These are phyloP conservation scores for Trichocladium uniseriatum DNA, from an alignment of 495 filamentous ascomycete genomes.

Conservation along the genomic window DNA sequence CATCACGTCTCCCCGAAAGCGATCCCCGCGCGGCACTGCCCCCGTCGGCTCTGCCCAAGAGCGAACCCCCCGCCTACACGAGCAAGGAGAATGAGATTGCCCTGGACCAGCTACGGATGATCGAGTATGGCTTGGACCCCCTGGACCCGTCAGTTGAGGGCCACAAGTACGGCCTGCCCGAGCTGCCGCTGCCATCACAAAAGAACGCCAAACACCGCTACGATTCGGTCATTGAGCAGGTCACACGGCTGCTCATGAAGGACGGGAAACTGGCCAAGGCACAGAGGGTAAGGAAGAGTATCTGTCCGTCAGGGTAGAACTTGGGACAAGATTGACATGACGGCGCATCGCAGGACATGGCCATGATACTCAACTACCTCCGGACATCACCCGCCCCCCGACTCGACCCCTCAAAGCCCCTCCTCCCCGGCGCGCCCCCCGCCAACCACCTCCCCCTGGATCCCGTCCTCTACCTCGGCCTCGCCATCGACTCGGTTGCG, in stretches of 20 bases:
- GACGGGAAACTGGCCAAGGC: conserved; percentile 78
- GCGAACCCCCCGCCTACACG: conserved; percentile 12
- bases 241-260: conserved; percentile 83
- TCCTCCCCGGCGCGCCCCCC: conserved; percentile 65
- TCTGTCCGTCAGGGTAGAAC: too few species aligned
- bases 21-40: background rate
- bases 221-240: conserved; percentile 68
- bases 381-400: conserved; percentile 73
- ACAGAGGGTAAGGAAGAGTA: conserved; percentile 54
- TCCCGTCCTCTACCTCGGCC: conserved; percentile 66
- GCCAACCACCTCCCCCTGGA: conserved; percentile 65
- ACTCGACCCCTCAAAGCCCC: conserved; percentile 54
- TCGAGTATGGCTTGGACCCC: conserved; percentile 24
- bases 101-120: conserved; percentile 27
- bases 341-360: conserved; percentile 56
- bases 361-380: conserved; percentile 74
- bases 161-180: conserved; percentile 66
- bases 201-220: conserved; percentile 66
- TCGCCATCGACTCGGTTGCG: conserved; percentile 94
- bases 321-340: too few species aligned
- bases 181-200: conserved; percentile 50
- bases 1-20: background rate
- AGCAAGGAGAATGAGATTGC: conserved; percentile 30
- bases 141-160: conserved; percentile 37
- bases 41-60: conserved; percentile 9